Evolutionary conservation across 768 basidiomycete genomes (phyloP).

Genomic region (Chiua virens): DNA sequence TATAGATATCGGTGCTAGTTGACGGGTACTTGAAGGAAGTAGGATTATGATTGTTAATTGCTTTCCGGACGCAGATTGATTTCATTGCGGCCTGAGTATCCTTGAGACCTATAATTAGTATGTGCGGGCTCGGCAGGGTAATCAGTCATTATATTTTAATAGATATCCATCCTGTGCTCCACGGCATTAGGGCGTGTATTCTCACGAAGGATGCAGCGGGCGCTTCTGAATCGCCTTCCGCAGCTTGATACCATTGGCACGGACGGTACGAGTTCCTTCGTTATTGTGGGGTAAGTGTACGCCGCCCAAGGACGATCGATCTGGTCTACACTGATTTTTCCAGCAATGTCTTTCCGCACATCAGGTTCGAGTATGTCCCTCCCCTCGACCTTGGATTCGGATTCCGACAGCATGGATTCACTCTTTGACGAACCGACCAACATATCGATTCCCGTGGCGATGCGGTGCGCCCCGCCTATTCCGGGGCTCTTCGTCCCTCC

Average conservation of each 20-base stretch:
- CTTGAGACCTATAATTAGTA: too few relatives aligned
- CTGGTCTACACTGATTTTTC: neutral
- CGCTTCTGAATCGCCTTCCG: neutral
- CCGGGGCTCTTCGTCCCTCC: slow-evolving; percentile 64
- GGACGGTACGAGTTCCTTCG: neutral
- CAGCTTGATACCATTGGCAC: neutral
- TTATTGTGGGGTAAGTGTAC: slow-evolving; percentile 7
- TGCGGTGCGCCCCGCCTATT: slow-evolving; percentile 51
- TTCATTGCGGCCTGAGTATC: too few relatives aligned
- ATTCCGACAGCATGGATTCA: slow-evolving; percentile 39
- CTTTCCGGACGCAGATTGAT: too few relatives aligned
- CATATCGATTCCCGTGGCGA: slow-evolving; percentile 19
- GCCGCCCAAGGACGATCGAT: neutral
- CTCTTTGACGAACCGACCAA: slow-evolving; percentile 48
- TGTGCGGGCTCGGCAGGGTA: too few relatives aligned
- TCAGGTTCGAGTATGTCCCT: neutral
- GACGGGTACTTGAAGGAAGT: too few relatives aligned
- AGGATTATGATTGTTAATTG: too few relatives aligned
- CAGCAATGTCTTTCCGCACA: slow-evolving; percentile 11
- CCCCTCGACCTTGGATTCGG: slow-evolving; percentile 8
- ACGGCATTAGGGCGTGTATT: slow-evolving; percentile 11
- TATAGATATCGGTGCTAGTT: too few relatives aligned
- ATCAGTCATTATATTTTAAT: too few relatives aligned
- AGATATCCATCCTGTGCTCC: too few relatives aligned
- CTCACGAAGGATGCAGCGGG: slow-evolving; percentile 17